Evolutionary conservation across 23 red algal genomes (phyloP).

Genomic region (Gracilaria domingensis): DNA sequence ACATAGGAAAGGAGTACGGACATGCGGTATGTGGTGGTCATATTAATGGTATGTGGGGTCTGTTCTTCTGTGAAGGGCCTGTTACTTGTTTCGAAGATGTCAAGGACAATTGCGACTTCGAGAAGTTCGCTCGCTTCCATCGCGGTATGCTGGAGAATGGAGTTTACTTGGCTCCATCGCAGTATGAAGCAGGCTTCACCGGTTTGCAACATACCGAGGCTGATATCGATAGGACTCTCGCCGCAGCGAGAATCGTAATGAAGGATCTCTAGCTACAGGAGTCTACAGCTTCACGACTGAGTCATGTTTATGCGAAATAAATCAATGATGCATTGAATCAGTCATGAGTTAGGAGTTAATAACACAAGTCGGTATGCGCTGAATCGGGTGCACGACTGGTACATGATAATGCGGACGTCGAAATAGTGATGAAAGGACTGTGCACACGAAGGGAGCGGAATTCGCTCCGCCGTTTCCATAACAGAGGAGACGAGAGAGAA

Average conservation of each 20-base stretch:
- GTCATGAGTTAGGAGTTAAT: neutral
- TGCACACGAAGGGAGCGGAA: no score
- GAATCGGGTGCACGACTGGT: neutral
- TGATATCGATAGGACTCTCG: slow-evolving; percentile 94
- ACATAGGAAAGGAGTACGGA: slow-evolving; percentile 80
- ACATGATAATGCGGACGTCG: neutral
- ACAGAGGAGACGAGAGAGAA: no score
- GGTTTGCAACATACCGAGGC: slow-evolving; percentile 93
- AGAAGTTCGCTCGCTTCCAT: slow-evolving; percentile 95
- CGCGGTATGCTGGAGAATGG: slow-evolving; percentile 95
- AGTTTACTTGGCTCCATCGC: slow-evolving; percentile 94
- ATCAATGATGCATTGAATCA: neutral
- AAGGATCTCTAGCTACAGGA: slow-evolving; percentile 33
- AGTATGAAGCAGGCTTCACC: slow-evolving; percentile 98
- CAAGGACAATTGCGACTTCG: slow-evolving; percentile 85
- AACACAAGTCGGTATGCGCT: neutral
- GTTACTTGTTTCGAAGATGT: slow-evolving; percentile 96
- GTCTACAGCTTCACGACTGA: neutral
- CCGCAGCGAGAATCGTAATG: slow-evolving; percentile 83
- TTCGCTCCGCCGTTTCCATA: no score
- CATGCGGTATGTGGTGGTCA: slow-evolving; percentile 92
- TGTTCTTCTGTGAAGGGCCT: slow-evolving; percentile 94
- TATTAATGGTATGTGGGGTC: slow-evolving; percentile 94
- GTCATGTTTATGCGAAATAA: slow-evolving; percentile 3
- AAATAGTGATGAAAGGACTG: neutral